Evolutionary conservation across 1,139 yeast species (phyloP), one percentile per base, ranked within the genome.

Genomic region (Kluyveromyces sp.): DNA sequence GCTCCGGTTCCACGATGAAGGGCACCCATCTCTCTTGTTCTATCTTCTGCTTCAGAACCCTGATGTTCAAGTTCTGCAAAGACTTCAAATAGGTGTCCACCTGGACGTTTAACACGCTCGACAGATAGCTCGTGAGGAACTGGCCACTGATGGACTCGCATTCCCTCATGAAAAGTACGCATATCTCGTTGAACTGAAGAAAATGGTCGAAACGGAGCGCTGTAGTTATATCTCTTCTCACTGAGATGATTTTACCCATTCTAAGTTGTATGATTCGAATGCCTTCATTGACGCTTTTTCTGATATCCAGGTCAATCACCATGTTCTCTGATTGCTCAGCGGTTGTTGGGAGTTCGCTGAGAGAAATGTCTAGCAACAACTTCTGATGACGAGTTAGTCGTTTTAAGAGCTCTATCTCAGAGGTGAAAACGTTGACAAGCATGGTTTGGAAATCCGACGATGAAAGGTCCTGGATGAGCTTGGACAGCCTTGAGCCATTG

Each of bases 141-240:
- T 80, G 80, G 0, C 96, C 96, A 38, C 87, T 80, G 6, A 89
- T 77, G 12, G 80, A 71, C 61, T 92, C 98, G 61, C 96, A 86
- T 58, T 87, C 95, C 41, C 78, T 77, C 32, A 88, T 68, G 57
- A 88, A 89, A 19, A 82, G 71, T 1, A 81, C 75, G 41, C 81
- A 77, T 17, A 85, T 68, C 3, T 83, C 71, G 61, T 81, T 86
- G 41, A 87, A 73, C 46, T 78, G 69, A 44, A 85, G 61, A 61
- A 88, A 87, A 50, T 71, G 73, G 7, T 73, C 68, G 34, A 71
- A 65, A 2, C 80, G 63, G 30, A 82, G 63, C 36, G 72, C 75
- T 0, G 86, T 76, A 12, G 79, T 79, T 50, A 83, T 78, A 41
- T 81, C 88, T 60, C 81, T 78, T 48, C 97, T 73, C 4, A 86